Evolutionary conservation across 305 asterid genomes (phyloP), one percentile per base, ranked within the genome.

Genomic region (Fraxinus baroniana): DNA sequence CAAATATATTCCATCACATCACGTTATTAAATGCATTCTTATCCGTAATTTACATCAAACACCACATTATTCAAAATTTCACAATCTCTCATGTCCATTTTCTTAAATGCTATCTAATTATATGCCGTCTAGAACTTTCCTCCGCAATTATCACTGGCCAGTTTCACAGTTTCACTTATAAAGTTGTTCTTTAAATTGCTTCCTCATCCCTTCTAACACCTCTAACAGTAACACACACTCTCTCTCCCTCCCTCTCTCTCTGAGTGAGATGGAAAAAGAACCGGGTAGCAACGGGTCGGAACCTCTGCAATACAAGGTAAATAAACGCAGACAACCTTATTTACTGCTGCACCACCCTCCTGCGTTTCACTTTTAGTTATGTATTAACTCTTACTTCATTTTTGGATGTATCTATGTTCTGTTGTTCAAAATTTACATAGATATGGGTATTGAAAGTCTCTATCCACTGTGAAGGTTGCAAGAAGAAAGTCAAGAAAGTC

Each of bases 391-490:
- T 1, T 2, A 44, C 66, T 30, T 64, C 77, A 26, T 72, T 13
- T 37, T 62, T 76, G 24, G 37, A 12, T 37, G n/a, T 41, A 39
- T 39, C 9, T 10, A 74, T 35, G 15, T 36, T 74, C 57, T n/a
- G 13, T 33, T 33, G 24, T 36, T 30, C 28, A 18, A 36, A 75
- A 17, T 26, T 13, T 83, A 64, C 85, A 90, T 87, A 92, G 95
- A 92, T 89, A 86, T 92, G 92, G 94, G 76, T 86, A 24, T 88
- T 92, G 86, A 90, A 85, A 86, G 94, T 92, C 79, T 86, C 93
- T 5, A 92, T 92, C 80, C 94, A 92, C 83, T 92, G 95, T 18
- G 94, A 75, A 70, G 95, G 94, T 73, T 92, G 95, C 93, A 87
- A 80, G 84, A 92, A 88, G 89, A 92, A 90, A 88, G 95, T 92